Evolutionary conservation across 768 basidiomycete species (phyloP), one percentile per base, ranked within the genome.

Genomic region (Russula ochroleuca): DNA sequence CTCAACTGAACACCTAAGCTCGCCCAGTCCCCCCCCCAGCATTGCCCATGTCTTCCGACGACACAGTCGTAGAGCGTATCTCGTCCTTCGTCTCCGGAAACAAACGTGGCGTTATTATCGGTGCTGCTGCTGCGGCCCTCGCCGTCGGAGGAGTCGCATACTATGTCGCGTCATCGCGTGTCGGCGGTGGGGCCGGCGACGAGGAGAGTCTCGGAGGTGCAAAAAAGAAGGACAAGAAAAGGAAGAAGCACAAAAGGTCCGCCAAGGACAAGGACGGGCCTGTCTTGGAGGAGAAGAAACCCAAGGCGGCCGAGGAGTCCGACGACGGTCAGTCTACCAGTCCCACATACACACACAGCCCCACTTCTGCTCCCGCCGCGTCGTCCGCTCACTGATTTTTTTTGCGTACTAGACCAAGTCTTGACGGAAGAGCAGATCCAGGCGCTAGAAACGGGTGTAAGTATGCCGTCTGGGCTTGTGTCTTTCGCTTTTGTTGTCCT

Each of bases 81-180:
- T 84, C 86, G 49, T 74, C 77, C 69, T 87, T 90, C 70, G 80
- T 92, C 67, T 78, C 83, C 0, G 90, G 94, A 69, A 84, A 96
- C 78, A 91, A 85, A 78, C 84, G 85, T 63, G 84, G 82, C n/a
- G 73, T 93, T 23, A 72, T 90, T 47, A 76, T 94, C 67, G 84
- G 89, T 4, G 80, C 89, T 2, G 88, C 87, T 0, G 87, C 86
- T 0, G 88, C 86, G 19, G 80, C 83, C 41, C 75, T 87, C 67
- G 90, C 87, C 47, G 84, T 84, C 33, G 86, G 87, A 51, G 88
- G 87, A 33, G 85, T 83, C 41, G 90, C 86, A 35, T 94, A 92
- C 74, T 88, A 88, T 76, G 84, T 83, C 43, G 83, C 85, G 17
- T 78, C 83, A 55, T 83, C 86, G 25, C 76, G 74, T 73, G 70